Base-by-base conservation (phyloP, 495 filamentous ascomycete species). In the Aspergillus avenaceus region DNA sequence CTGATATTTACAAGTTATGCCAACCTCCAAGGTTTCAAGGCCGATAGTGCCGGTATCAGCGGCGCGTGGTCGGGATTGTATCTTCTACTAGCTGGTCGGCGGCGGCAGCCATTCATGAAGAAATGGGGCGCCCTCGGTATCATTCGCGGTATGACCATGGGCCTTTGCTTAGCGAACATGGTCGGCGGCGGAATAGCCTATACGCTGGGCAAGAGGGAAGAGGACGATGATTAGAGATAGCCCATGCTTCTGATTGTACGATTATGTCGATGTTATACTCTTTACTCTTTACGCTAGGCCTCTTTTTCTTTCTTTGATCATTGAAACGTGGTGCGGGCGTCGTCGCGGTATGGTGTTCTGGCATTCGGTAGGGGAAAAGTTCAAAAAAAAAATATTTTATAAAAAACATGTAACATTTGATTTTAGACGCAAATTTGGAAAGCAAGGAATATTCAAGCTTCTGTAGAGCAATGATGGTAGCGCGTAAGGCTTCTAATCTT, bases 21-120 rank as follows among this genome's bases (percentile, higher is more conserved):
- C 37, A 92, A 90, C 63, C 63, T 96, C 8, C 78, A 80, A 43
- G 83, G 81, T 27, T 91, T 84, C 79, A 84, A 86, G 63, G 84
- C 82, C 45, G 93, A 97, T 56, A 82, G 80, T 42, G 92, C 90
- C 0, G 93, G 91, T 24, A 76, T 91, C 44, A 87, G 83, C 11
- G 90, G 87, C 14, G 90, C 92, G 3, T 96, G 88, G 83, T 90
- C 85, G 31, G 88, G 84, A 4, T 70, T 96, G 18, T 98, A 97
- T 65, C 71, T 91, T 13, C 67, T 97, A 8, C 73, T 91, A 36
- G 91, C 89, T 19, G 66, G 78, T 51, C 79, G 88, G 47, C 77
- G 86, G 51, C 78, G 76, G 48, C 81, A 80, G 48, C 73, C 67
- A 38, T 59, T 77, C 29, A 70, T 83, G 56, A 79, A 75, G 51